Conservation (phyloP, 352 stramenopile genomes). For the Globisporangium spinosum region DNA sequence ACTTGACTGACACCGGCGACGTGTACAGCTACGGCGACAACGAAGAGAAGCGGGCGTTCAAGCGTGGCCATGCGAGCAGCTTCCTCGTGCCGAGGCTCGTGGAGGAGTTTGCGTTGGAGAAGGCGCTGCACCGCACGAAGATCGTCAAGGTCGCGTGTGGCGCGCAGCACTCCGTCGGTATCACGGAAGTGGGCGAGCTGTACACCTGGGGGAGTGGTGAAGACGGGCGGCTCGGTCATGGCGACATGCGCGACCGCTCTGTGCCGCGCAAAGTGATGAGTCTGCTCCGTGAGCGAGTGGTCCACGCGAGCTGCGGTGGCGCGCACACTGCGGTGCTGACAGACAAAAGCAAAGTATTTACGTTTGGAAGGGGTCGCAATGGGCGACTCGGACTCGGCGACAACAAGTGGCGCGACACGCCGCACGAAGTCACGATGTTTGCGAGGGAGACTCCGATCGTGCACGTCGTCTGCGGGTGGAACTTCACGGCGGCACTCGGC, state of each 20-base stretch:
- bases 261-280: slow-evolving; percentile 82
- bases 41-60: slow-evolving; percentile 47
- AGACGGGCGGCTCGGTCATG: slow-evolving; percentile 72
- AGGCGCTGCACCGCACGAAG: slow-evolving; percentile 62
- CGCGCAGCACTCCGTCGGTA: slow-evolving; percentile 68
- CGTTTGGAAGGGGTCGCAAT: slow-evolving; percentile 72
- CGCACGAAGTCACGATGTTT: slow-evolving; percentile 51
- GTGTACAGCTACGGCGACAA: slow-evolving; percentile 77
- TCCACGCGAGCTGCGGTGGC: slow-evolving; percentile 70
- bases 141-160: slow-evolving; percentile 66
- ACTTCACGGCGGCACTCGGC: slow-evolving; percentile 67
- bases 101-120: slow-evolving; percentile 77
- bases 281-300: slow-evolving; percentile 56
- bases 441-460: slow-evolving; percentile 33
- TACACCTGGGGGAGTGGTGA: slow-evolving; percentile 85
- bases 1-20: slow-evolving; percentile 68
- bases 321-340: slow-evolving; percentile 77
- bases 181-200: slow-evolving; percentile 65
- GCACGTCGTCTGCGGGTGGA: slow-evolving; percentile 74
- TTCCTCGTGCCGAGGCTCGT: slow-evolving; percentile 62
- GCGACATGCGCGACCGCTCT: slow-evolving; percentile 73
- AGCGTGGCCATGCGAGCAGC: slow-evolving; percentile 19
- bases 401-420: slow-evolving; percentile 72
- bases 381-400: slow-evolving; percentile 68
- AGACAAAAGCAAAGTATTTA: slow-evolving; percentile 53